Evolutionary conservation across 768 basidiomycete genomes (phyloP).

Genomic region (Boletus rex-veris): DNA sequence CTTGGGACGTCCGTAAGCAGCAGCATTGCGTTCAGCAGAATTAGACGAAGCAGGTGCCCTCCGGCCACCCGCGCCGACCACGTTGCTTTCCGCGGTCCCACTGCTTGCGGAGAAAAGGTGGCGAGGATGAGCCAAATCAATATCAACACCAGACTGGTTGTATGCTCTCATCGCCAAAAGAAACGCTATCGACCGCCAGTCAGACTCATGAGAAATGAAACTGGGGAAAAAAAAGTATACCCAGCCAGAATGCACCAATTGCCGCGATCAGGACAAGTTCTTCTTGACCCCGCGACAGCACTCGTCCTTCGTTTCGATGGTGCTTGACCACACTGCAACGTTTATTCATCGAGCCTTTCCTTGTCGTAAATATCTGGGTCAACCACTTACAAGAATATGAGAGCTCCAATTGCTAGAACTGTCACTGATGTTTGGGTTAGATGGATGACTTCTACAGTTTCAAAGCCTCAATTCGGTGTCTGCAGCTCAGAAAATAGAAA

Average conservation of each 20-base stretch:
- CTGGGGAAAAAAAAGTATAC: conserved; percentile 38
- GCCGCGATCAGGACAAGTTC: conserved; percentile 70
- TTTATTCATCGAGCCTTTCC: not conserved
- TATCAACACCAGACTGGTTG: conserved; percentile 29
- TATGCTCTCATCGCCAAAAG: conserved; percentile 42
- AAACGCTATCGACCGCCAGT: conserved; percentile 31
- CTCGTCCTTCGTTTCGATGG: conserved; percentile 51
- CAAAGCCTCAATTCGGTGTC: conserved; percentile 8
- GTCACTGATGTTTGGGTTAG: conserved; percentile 74
- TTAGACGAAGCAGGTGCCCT: conserved; percentile 21
- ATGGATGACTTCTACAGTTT: conserved; percentile 52
- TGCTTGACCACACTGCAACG: conserved; percentile 60
- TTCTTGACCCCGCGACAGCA: conserved; percentile 68
- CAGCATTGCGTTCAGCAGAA: conserved; percentile 29
- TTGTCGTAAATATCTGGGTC: not conserved
- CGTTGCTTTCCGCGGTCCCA: conserved; percentile 33
- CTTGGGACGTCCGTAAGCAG: conserved; percentile 27
- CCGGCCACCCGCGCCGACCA: conserved; percentile 32
- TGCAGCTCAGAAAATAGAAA: conserved; percentile 7
- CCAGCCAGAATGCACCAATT: conserved; percentile 73
- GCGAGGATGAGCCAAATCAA: conserved; percentile 30
- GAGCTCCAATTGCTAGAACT: conserved; percentile 57
- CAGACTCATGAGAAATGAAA: not conserved
- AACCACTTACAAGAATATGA: conserved; percentile 60
- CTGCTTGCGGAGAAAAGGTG: conserved; percentile 33